These are phyloP conservation scores for Lactarius pseudohatsudake DNA, from an alignment of 768 basidiomycete species.

Conservation along the genomic window DNA sequence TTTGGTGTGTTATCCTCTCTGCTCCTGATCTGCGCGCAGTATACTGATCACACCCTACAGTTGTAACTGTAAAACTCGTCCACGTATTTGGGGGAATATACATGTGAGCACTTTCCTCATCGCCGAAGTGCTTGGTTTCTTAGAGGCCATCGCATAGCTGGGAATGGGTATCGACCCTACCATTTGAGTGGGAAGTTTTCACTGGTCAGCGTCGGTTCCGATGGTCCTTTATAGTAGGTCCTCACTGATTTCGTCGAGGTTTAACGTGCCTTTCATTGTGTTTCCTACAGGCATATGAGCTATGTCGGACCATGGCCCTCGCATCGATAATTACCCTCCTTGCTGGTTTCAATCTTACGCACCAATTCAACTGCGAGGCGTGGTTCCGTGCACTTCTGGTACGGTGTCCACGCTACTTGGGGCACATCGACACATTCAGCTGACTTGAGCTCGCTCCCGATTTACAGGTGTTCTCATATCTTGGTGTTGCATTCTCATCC, in stretches of 20 bases:
- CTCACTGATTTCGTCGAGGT: background rate
- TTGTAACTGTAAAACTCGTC: conserved; percentile 18
- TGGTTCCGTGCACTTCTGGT: conserved; percentile 14
- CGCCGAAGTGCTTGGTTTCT: background rate
- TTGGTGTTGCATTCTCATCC: conserved; percentile 10
- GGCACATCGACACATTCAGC: background rate
- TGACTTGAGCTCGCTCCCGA: background rate
- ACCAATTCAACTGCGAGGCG: conserved; percentile 1
- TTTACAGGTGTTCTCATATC: conserved; percentile 8
- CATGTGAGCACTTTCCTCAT: conserved; percentile 3
- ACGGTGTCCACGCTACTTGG: background rate
- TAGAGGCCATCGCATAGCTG: conserved; percentile 4
- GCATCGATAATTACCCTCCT: background rate
- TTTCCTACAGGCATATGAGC: conserved; percentile 6
- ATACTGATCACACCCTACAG: background rate
- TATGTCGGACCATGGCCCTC: conserved; percentile 6
- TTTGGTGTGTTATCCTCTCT: background rate
- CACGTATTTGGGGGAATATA: conserved; percentile 19
- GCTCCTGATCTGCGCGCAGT: background rate
- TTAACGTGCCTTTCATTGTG: background rate
- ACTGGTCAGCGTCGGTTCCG: conserved; percentile 13
- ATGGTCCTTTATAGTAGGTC: conserved; percentile 17
- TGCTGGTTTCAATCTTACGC: conserved; percentile 7
- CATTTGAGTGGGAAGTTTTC: conserved; percentile 17
- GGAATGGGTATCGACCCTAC: conserved; percentile 9